Base-by-base conservation (phyloP, 768 basidiomycete species). In the Chalciporus chontae region DNA sequence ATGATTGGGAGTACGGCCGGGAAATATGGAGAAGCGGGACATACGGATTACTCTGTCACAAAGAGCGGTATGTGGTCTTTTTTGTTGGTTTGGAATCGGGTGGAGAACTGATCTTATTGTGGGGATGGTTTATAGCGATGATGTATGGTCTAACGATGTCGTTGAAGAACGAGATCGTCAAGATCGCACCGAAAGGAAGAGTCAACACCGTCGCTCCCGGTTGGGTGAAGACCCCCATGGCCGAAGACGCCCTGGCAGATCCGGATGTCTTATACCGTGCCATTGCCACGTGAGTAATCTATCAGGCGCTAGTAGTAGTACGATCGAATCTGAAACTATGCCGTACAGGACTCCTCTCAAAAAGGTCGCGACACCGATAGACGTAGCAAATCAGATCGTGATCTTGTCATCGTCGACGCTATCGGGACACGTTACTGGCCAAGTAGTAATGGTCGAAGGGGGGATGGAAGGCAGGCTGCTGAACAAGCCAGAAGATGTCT, bases 91-190 rank as follows among this genome's bases (percentile, higher is more conserved):
- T 10, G 13, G 19, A 19, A 45, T 38, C 13, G 32, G 15, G 10
- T 5, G 52, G 6, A 6, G 36, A 6, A 9, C 7, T 15, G 8
- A 37, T 23, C 37, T 45, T n/a, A n/a, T n/a, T n/a, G n/a, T n/a
- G n/a, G n/a, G 14, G 53, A 17, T 7, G 31, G 15, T 19, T 41
- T 29, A 15, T 17, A 85, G 85, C 79, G 5, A 74, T 86, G 71
- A 87, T 87, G 85, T 83, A 85, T 53, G 88, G 86, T 1, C 60
- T 89, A 29, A 79, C 78, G 4, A 67, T 83, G 57, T 73, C 80
- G 5, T 72, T 89, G 56, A 89, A 90, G 69, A 90, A 89, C 63
- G 87, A 90, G 67, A 87, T 89, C 47, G 87, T 90, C 40, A 79
- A 80, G 66, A 78, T 88, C 51, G 85, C 86, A 0, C 83, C 85